These are phyloP conservation scores for Lycium barbarum DNA, from an alignment of 257 asterid genomes.

Conservation along the genomic window DNA sequence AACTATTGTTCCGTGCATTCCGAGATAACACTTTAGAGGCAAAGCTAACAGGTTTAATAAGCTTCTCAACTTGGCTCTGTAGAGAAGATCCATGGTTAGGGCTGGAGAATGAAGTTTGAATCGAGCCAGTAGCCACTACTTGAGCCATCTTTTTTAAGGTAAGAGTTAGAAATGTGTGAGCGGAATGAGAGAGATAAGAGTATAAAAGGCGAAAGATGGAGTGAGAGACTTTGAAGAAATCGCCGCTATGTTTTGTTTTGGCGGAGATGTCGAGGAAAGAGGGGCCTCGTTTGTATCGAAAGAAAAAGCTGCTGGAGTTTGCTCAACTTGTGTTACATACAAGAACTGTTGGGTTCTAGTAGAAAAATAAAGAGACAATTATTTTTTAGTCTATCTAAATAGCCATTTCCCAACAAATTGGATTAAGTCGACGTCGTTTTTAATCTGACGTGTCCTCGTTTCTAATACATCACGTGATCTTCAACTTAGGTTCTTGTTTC, in stretches of 20 bases:
- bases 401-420: neutral
- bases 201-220: constrained; percentile 26
- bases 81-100: constrained; percentile 57
- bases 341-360: constrained; percentile 16
- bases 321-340: neutral
- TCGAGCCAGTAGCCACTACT: constrained; percentile 74
- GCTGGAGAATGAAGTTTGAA: constrained; percentile 57
- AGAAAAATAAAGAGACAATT: neutral
- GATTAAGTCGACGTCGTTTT: neutral
- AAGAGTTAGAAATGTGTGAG: constrained; percentile 21
- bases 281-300: constrained; percentile 68
- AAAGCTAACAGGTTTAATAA: constrained; percentile 58
- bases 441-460: neutral
- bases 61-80: constrained; percentile 59
- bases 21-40: constrained; percentile 51
- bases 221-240: constrained; percentile 47
- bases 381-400: neutral
- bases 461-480: constrained; percentile 3
- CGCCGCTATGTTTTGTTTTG: constrained; percentile 53
- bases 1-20: constrained; percentile 43
- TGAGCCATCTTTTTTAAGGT: constrained; percentile 80
- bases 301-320: neutral
- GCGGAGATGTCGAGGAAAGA: constrained; percentile 36
- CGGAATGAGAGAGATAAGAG: constrained; percentile 20
- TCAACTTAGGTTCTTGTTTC: no score